Evolutionary conservation across 2,329 filamentous ascomycete genomes (phyloP), one percentile per base, ranked within the genome.

Genomic region (Pseudocercospora vitis): DNA sequence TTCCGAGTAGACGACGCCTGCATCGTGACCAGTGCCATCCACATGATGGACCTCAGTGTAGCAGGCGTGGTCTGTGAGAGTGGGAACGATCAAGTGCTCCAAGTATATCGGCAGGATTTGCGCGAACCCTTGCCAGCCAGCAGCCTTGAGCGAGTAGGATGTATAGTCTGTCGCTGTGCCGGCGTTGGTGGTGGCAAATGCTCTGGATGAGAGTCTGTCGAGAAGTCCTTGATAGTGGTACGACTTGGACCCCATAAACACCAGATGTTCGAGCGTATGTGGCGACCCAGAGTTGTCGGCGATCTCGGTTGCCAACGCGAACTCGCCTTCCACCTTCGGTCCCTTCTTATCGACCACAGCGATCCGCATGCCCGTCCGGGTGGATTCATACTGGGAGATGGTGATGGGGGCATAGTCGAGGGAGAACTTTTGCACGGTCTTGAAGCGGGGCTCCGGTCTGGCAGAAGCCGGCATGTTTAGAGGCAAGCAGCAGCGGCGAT

Each of bases 91-190:
- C 26, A 99, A 81, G 74, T 99, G 94, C 71, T 99, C 95, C 1
- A 99, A 81, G 63, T 99, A 99, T 33, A 97, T 86, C 0, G 94
- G 94, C 14, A 99, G 76, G 53, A 97, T 95, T 70, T 95, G 89
- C 1, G 91, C 86, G 68, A 99, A 99, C 7, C 92, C 92, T 64
- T 95, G 91, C 92, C 94, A 99, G 1, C 94, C 94, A 19, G 94
- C 94, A 8, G 91, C 94, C 65, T 96, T 89, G 12, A 99, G 79
- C 0, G 91, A 96, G 73, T 99, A 99, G 2, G 91, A 91, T 0
- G 95, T 99, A 69, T 97, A 91, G 64, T 97, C 94, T 9, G 88
- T 94, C 18, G 91, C 91, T 1, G 94, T 99, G 90, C 92, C 99
- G 3, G 94, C 94, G 72, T 99, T 99, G 26, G 94, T 99, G 53